phyloP scores from a whole-genome alignment of 306 rosid species.

The Datisca glomerata region DNA sequence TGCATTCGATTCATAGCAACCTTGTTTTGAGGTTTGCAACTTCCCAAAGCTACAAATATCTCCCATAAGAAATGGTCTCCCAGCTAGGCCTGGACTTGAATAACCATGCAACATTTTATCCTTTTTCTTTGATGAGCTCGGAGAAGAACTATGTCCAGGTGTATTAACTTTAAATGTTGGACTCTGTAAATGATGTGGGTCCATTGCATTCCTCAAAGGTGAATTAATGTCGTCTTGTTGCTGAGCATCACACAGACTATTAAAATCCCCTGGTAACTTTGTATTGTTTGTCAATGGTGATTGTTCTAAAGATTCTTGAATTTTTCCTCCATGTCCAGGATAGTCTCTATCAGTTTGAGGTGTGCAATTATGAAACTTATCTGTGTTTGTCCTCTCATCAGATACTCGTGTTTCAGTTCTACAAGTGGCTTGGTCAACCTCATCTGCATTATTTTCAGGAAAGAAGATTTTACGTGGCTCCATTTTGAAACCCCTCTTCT shows the following conservation, averaged over 20 bases:
- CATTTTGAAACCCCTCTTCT: conserved; percentile 19
- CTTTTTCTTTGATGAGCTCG: conserved; percentile 34
- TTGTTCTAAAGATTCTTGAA: conserved; percentile 20
- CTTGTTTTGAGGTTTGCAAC: conserved; percentile 28
- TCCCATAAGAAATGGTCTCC: conserved; percentile 32
- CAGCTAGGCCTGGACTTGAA: conserved; percentile 24
- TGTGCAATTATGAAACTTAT: conserved; percentile 12
- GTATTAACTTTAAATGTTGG: conserved; percentile 46
- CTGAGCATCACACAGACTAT: conserved; percentile 28
- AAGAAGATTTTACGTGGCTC: conserved; percentile 27
- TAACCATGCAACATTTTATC: conserved; percentile 16
- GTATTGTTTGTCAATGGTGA: conserved; percentile 24
- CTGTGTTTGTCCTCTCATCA: conserved; percentile 20
- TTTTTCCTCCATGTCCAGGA: conserved; percentile 18
- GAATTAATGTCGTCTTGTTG: conserved; percentile 27
- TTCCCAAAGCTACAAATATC: conserved; percentile 29
- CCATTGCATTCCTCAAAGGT: conserved; percentile 20
- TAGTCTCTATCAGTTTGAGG: conserved; percentile 27
- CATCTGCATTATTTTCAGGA: conserved; percentile 18
- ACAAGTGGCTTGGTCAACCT: conserved; percentile 22
- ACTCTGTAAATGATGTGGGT: conserved; percentile 35
- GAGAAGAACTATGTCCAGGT: conserved; percentile 41
- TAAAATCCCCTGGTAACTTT: conserved; percentile 14
- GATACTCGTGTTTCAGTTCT: conserved; percentile 25
- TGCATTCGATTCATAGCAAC: conserved; percentile 18